Evolutionary conservation across 306 rosid species (phyloP), one percentile per base, ranked within the genome.

Genomic region (Trifolium pratense): DNA sequence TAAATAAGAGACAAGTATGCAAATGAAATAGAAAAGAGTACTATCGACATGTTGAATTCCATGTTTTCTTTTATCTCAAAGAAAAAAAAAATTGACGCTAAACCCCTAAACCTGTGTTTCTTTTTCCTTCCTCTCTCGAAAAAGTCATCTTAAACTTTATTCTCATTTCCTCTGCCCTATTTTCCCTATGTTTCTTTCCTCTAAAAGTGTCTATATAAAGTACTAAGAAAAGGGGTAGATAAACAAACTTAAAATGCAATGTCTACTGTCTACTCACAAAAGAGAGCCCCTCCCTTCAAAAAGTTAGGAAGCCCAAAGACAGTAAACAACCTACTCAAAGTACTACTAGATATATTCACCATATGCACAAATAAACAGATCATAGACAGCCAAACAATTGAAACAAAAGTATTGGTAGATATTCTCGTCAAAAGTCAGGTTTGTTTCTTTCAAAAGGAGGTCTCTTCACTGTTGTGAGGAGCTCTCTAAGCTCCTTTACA

Each of bases 401-500:
- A 46, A 23, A 57, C 52, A 58, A 59, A 52, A 63, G 55, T 21
- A 43, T 72, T 48, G 21, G 23, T 61, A 60, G 29, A 39, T 17
- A 62, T 51, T 68, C 25, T 77, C 70, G 84, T 81, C 68, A 66
- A 73, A 93, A 84, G 81, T 93, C 97, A 34, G 98, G 97, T 55
- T 87, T 91, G 56, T 46, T 53, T 81, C 82, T 85, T 70, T 81
- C 79, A 3, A 70, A 17, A 46, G 79, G 77, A 52, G 82, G 80
- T 40, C 75, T 81, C 67, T 83, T 82, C 42, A 79, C 82, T 7
- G 89, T 79, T 62, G 64, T 53, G 37, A 89, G 20, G 57, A 89
- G 89, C 77, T 74, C 76, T 37, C 4, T 91, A 53, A 94, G 83
- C 82, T 85, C 92, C 84, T 84, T 89, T 4, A 76, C 96, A 74